These are phyloP conservation scores for Trichoderma endophyticum DNA, from an alignment of 2,329 filamentous ascomycete genomes.

Conservation along the genomic window DNA sequence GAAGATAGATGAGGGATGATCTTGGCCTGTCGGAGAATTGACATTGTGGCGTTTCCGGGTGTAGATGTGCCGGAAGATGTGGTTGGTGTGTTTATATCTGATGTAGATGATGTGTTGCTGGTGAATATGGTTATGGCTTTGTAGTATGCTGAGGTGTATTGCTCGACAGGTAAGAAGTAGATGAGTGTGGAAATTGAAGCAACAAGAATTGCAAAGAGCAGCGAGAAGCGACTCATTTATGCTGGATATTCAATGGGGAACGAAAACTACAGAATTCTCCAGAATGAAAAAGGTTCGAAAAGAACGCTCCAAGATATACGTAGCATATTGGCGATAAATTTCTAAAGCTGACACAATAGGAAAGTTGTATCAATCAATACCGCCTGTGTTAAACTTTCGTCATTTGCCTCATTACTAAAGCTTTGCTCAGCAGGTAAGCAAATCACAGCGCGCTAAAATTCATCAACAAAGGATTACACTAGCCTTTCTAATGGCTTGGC, in stretches of 20 bases:
- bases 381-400: background rate
- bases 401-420: conserved; percentile 1
- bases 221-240: conserved; percentile 40
- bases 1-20: conserved; percentile 72
- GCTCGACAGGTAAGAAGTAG: conserved; percentile 31
- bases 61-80: conserved; percentile 25
- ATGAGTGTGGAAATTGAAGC: conserved; percentile 36
- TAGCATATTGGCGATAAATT: background rate
- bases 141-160: conserved; percentile 22
- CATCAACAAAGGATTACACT: conserved; percentile 1
- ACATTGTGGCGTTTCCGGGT: conserved; percentile 49
- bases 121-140: conserved; percentile 24
- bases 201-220: conserved; percentile 35
- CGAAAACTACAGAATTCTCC: background rate
- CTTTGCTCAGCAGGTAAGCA: conserved; percentile 5
- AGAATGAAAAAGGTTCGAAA: background rate
- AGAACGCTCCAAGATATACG: background rate
- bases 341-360: conserved; percentile 14
- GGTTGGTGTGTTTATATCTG: conserved; percentile 16
- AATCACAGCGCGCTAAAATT: background rate
- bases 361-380: background rate
- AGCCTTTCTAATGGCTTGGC: background rate
- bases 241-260: conserved; percentile 16
- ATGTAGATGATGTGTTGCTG: conserved; percentile 22
- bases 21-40: conserved; percentile 61